Percentiles rank a stretch among this genome's conserved stretches.
Evolutionary conservation across 176 grass and related monocot genomes (phyloP).

Genomic region (Avena sativa): DNA sequence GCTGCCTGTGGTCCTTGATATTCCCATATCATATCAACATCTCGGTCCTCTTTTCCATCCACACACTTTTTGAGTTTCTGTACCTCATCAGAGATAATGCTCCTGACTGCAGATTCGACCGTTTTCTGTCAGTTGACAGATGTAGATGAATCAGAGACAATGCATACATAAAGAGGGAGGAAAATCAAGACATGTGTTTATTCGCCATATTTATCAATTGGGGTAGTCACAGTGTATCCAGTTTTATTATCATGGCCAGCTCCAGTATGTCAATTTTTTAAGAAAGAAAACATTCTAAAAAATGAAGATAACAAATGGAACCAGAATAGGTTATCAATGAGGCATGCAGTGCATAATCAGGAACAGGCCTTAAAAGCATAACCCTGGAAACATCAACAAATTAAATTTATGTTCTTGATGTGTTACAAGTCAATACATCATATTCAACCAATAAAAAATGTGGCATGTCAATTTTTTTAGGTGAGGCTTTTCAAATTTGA

Average conservation of each 20-base stretch:
- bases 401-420: not conserved
- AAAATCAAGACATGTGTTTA: not conserved
- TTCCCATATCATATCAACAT: conserved; percentile 81
- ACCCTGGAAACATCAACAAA: not conserved
- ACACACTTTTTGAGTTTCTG: conserved; percentile 71
- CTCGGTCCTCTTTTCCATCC: conserved; percentile 33
- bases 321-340: not conserved
- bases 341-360: not conserved
- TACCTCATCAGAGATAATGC: conserved; percentile 85
- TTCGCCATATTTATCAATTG: not conserved
- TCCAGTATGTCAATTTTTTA: not conserved
- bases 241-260: not conserved
- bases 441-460: conserved; percentile 21
- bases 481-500: conserved; percentile 4
- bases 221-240: not conserved
- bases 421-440: not conserved
- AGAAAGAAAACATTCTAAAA: not conserved
- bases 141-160: conserved; percentile 34
- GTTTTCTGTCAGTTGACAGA: conserved; percentile 56
- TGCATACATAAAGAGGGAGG: conserved; percentile 20
- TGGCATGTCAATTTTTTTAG: not conserved
- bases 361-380: not conserved
- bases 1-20: conserved; percentile 58
- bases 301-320: not conserved
- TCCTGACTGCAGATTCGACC: conserved; percentile 59